A percentile compares a stretch with the other conserved stretches of the same genome.
These are phyloP conservation scores for Brassica nigra DNA, from an alignment of 345 rosid genomes.

Conservation along the genomic window DNA sequence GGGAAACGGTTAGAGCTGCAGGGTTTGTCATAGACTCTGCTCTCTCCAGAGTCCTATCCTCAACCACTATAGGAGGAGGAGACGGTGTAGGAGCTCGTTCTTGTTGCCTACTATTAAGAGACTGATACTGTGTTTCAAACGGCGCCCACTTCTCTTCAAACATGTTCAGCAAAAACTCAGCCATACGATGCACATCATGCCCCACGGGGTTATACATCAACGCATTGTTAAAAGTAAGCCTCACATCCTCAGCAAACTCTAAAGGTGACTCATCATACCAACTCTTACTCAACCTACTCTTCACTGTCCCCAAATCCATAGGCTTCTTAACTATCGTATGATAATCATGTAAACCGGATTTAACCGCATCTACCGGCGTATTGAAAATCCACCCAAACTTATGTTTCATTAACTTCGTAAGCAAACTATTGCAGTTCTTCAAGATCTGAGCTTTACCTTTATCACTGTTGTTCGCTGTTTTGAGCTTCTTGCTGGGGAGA, in stretches of 20 bases:
- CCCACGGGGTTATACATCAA: slow-evolving; percentile 79
- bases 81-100: slow-evolving; percentile 31
- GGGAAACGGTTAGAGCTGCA: slow-evolving; percentile 27
- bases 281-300: slow-evolving; percentile 60
- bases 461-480: slow-evolving; percentile 45
- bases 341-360: slow-evolving; percentile 78
- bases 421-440: slow-evolving; percentile 61
- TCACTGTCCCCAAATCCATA: slow-evolving; percentile 94
- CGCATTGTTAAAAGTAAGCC: slow-evolving; percentile 83
- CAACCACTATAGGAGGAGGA: slow-evolving; percentile 31
- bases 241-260: slow-evolving; percentile 85
- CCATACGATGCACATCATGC: slow-evolving; percentile 82
- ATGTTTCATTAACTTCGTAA: slow-evolving; percentile 78
- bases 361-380: slow-evolving; percentile 73
- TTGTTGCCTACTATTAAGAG: slow-evolving; percentile 35
- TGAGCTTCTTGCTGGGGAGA: slow-evolving; percentile 44
- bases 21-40: slow-evolving; percentile 50
- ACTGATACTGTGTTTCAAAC: slow-evolving; percentile 47
- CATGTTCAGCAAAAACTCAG: slow-evolving; percentile 55
- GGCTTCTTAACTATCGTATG: slow-evolving; percentile 69
- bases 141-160: slow-evolving; percentile 73
- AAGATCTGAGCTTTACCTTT: slow-evolving; percentile 50
- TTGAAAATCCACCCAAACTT: slow-evolving; percentile 86
- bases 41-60: slow-evolving; percentile 45
- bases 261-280: slow-evolving; percentile 60